phyloP scores from a whole-genome alignment of 2,329 filamentous ascomycete species.

The Epichloe festucae region DNA sequence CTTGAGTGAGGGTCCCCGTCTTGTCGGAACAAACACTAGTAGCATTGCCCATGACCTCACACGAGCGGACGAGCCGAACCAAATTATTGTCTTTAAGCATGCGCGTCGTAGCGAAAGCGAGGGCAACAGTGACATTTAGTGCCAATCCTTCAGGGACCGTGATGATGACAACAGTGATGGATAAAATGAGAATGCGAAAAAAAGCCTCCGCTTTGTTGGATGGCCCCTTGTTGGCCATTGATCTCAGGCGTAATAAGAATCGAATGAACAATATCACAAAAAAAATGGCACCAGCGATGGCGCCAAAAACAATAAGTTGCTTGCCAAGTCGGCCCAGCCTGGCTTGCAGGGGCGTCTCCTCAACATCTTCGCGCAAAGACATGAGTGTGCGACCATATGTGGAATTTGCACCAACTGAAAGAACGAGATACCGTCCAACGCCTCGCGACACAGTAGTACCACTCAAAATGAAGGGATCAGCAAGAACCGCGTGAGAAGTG shows the following conservation, averaged over 20 bases:
- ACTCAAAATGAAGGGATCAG: conserved; percentile 71
- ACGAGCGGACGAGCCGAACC: conserved; percentile 44
- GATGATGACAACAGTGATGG: conserved; percentile 46
- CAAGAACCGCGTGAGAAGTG: conserved; percentile 33
- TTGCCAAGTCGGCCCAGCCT: conserved; percentile 68
- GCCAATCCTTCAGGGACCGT: conserved; percentile 48
- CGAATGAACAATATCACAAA: conserved; percentile 29
- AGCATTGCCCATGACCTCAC: conserved; percentile 52
- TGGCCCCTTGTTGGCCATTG: conserved; percentile 25
- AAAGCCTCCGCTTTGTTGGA: conserved; percentile 40
- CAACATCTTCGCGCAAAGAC: conserved; percentile 61
- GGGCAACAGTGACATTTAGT: conserved; percentile 46
- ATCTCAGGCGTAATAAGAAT: conserved; percentile 21
- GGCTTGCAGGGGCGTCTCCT: conserved; percentile 65
- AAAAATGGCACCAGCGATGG: conserved; percentile 28
- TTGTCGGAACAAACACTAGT: conserved; percentile 54
- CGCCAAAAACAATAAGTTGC: conserved; percentile 45
- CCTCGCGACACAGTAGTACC: conserved; percentile 68
- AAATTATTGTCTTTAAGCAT: conserved; percentile 53
- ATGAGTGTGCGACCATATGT: conserved; percentile 68
- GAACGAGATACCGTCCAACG: conserved; percentile 63
- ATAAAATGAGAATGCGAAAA: conserved; percentile 45
- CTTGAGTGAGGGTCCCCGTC: conserved; percentile 51
- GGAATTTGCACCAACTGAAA: conserved; percentile 59
- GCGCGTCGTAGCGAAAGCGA: conserved; percentile 48